Evolutionary conservation across 148 eudicot genomes (phyloP).

Genomic region (Euryodendron excelsum): DNA sequence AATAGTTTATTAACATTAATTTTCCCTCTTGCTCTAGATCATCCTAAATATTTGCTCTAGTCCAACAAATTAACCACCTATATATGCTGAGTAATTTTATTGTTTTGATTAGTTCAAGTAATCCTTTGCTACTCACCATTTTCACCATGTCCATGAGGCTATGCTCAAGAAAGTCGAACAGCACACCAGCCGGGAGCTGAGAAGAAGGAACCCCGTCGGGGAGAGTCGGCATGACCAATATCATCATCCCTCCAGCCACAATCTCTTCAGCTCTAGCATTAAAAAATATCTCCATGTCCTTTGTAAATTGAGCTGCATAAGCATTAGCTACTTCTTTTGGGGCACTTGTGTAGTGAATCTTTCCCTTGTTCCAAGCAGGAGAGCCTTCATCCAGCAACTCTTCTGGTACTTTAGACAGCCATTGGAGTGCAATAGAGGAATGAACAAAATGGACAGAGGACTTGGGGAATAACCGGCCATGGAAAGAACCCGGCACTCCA

Average conservation of each 20-base stretch:
- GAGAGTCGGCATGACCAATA: not conserved
- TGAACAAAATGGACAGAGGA: slow-evolving; percentile 3
- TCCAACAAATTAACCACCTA: no score
- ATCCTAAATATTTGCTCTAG: no score
- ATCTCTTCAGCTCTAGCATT: not conserved
- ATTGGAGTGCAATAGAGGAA: not conserved
- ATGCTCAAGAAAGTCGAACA: not conserved
- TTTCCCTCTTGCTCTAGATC: no score
- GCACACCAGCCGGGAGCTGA: not conserved
- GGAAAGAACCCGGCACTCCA: slow-evolving; percentile 4
- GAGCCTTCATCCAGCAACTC: not conserved
- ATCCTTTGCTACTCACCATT: not conserved
- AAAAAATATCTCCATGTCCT: slow-evolving; percentile 7
- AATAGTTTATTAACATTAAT: no score
- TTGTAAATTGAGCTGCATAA: not conserved
- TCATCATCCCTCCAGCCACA: not conserved
- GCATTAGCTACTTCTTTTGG: not conserved
- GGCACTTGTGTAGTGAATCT: not conserved
- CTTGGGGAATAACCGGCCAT: not conserved
- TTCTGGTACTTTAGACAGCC: not conserved
- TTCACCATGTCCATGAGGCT: slow-evolving; percentile 4
- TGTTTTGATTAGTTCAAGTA: no score
- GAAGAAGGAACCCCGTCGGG: not conserved
- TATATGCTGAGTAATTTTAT: no score
- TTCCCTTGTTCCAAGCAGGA: slow-evolving; percentile 7